These are phyloP conservation scores for Apiospora aurea DNA, from an alignment of 2,329 filamentous ascomycete species.

Conservation along the genomic window DNA sequence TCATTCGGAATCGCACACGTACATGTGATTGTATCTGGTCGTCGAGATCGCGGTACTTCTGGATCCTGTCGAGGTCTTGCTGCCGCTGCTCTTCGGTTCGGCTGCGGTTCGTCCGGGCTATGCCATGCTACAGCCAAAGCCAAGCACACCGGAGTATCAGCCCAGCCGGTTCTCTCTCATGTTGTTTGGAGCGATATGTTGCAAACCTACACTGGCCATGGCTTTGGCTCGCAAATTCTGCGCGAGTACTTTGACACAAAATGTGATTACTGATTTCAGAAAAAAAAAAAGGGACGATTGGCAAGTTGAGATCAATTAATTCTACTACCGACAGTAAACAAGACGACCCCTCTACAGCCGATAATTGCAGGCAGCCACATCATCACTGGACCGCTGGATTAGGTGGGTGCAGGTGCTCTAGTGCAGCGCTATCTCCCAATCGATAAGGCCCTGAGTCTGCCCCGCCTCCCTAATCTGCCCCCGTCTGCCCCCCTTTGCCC, in stretches of 20 bases:
- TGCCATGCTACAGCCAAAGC: constrained; percentile 72
- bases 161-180: constrained; percentile 18
- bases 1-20: constrained; percentile 33
- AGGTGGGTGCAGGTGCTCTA: not conserved
- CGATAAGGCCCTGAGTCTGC: not conserved
- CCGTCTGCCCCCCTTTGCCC: not conserved
- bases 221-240: not conserved
- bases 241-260: not conserved
- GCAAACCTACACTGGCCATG: constrained; percentile 18
- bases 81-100: constrained; percentile 74
- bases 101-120: constrained; percentile 71
- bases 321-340: not conserved
- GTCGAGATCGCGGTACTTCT: constrained; percentile 76
- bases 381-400: constrained; percentile 5
- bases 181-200: not conserved
- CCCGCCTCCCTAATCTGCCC: not conserved
- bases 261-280: not conserved
- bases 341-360: not conserved
- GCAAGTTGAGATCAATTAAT: not conserved
- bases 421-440: not conserved
- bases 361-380: constrained; percentile 4
- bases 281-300: not conserved
- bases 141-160: constrained; percentile 14
- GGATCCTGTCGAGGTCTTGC: constrained; percentile 78
- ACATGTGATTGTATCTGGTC: constrained; percentile 72